Conservation (phyloP, 1,284 basidiomycete species). For the Sanguinoderma infundibulare region DNA sequence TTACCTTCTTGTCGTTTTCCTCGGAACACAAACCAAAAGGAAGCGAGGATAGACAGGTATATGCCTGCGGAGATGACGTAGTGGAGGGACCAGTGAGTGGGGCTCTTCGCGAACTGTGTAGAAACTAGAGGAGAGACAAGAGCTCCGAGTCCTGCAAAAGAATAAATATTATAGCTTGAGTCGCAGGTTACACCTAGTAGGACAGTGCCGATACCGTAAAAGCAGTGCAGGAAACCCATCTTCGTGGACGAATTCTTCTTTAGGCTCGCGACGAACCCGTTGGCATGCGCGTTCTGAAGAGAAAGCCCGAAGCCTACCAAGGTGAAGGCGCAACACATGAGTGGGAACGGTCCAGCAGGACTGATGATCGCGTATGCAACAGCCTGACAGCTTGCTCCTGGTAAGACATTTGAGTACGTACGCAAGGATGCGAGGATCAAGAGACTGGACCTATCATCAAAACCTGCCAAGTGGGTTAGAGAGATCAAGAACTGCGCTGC, state of each 20-base stretch:
- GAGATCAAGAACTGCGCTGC: too few species aligned
- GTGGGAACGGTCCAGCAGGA: slow-evolving; percentile 68
- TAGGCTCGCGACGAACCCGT: slow-evolving; percentile 56
- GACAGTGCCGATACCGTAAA: slow-evolving; percentile 56
- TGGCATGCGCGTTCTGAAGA: slow-evolving; percentile 59
- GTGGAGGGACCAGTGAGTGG: slow-evolving; percentile 60
- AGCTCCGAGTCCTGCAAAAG: slow-evolving; percentile 55
- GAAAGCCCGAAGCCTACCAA: slow-evolving; percentile 65
- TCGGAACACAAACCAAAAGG: slow-evolving; percentile 55
- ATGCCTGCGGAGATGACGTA: slow-evolving; percentile 64
- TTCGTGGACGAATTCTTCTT: slow-evolving; percentile 48
- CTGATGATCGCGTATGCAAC: slow-evolving; percentile 50
- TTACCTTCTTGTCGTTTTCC: slow-evolving; percentile 49
- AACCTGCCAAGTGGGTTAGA: slow-evolving; percentile 30
- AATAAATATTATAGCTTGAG: background rate
- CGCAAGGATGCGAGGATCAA: too few species aligned
- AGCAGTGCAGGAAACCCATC: slow-evolving; percentile 60
- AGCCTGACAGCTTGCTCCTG: slow-evolving; percentile 49
- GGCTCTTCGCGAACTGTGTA: slow-evolving; percentile 59
- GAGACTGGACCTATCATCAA: slow-evolving; percentile 21
- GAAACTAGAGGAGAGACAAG: slow-evolving; percentile 61
- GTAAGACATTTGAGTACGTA: background rate
- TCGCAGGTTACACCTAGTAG: too few species aligned
- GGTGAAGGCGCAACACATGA: slow-evolving; percentile 62
- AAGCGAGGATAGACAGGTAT: slow-evolving; percentile 48